These are phyloP conservation scores for Cinnamomum chago DNA, from an alignment of 164 flowering plant genomes.

Conservation along the genomic window DNA sequence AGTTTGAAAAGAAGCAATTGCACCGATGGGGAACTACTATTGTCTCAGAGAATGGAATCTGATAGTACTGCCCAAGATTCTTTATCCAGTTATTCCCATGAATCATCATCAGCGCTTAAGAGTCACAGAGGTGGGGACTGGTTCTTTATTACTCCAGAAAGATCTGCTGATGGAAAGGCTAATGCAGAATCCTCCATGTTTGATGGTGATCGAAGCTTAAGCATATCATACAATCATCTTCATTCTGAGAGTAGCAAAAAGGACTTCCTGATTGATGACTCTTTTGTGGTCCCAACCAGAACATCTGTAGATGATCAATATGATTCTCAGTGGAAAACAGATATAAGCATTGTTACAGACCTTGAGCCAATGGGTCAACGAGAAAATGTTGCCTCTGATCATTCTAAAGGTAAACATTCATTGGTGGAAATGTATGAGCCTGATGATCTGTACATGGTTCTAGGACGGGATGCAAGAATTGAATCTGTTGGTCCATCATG, in stretches of 20 bases:
- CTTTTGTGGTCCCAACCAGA: conserved; percentile 62
- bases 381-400: conserved; percentile 27
- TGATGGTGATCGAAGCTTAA: conserved; percentile 28
- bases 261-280: conserved; percentile 55
- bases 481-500: conserved; percentile 45
- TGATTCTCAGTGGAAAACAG: conserved; percentile 39
- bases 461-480: conserved; percentile 42
- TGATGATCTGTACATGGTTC: conserved; percentile 79
- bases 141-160: conserved; percentile 41
- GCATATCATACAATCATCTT: conserved; percentile 11
- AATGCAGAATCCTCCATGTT: conserved; percentile 23
- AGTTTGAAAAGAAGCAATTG: conserved; percentile 29
- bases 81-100: conserved; percentile 30
- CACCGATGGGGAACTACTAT: conserved; percentile 45
- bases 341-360: conserved; percentile 50
- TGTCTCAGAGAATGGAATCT: conserved; percentile 34
- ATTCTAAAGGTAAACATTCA: conserved; percentile 24
- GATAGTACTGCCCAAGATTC: conserved; percentile 11
- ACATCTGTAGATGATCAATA: conserved; percentile 24
- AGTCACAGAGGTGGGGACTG: conserved; percentile 54
- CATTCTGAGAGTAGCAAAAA: conserved; percentile 22
- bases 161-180: conserved; percentile 20
- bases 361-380: conserved; percentile 29
- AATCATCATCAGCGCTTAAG: conserved; percentile 30
- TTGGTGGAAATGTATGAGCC: conserved; percentile 44